phyloP scores from a whole-genome alignment of 2,329 filamentous ascomycete species.

The Ceratocystis variospora region DNA sequence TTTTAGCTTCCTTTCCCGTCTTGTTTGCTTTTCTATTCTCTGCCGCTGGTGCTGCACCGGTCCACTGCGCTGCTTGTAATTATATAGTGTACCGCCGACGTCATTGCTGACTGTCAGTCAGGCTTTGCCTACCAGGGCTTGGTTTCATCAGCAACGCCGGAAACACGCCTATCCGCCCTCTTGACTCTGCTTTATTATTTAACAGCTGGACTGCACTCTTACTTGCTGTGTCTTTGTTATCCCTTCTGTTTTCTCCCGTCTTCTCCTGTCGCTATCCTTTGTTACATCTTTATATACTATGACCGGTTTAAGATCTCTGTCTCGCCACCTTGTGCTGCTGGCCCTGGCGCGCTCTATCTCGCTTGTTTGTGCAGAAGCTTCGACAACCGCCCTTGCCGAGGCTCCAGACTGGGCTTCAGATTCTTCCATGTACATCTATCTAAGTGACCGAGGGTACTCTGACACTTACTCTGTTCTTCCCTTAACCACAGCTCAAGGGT shows the following conservation, averaged over 20 bases:
- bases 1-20: no score
- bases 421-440: neutral
- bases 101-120: constrained; percentile 10
- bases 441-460: constrained; percentile 8
- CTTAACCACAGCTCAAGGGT: constrained; percentile 30
- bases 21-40: neutral
- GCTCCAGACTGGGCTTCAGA: constrained; percentile 3
- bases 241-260: neutral
- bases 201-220: neutral
- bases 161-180: neutral
- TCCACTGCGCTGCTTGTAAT: neutral
- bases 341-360: neutral
- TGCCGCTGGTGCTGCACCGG: neutral
- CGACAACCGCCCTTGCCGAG: neutral
- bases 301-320: neutral
- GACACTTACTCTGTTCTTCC: constrained; percentile 33
- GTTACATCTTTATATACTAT: neutral
- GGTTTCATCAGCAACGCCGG: neutral
- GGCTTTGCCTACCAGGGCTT: neutral
- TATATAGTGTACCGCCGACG: neutral
- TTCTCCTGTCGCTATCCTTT: neutral
- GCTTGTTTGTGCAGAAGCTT: neutral
- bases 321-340: neutral
- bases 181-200: neutral
- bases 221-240: neutral